Evolutionary conservation across 495 filamentous ascomycete species (phyloP).

Genomic region (Hypoxylon cercidicola): DNA sequence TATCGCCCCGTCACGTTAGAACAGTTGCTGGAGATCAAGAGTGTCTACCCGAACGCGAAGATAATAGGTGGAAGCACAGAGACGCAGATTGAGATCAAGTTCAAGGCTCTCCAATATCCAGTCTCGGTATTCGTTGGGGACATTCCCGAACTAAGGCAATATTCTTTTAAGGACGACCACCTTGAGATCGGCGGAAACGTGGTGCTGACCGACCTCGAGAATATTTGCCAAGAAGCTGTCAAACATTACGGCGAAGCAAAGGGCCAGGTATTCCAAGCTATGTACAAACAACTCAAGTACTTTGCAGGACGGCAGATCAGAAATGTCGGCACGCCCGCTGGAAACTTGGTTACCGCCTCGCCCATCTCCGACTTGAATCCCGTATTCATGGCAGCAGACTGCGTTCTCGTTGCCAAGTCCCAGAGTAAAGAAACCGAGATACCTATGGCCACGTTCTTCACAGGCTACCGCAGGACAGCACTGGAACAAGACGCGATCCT

Average conservation of each 20-base stretch:
- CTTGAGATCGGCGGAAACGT: constrained; percentile 93
- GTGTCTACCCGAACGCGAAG: constrained; percentile 84
- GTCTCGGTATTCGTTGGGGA: constrained; percentile 93
- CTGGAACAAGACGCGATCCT: constrained; percentile 86
- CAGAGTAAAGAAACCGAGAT: constrained; percentile 76
- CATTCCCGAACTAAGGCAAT: constrained; percentile 86
- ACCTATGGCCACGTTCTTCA: constrained; percentile 94
- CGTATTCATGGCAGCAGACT: constrained; percentile 88
- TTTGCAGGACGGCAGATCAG: constrained; percentile 96
- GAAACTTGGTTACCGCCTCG: constrained; percentile 93
- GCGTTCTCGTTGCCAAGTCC: constrained; percentile 80
- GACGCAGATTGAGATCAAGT: constrained; percentile 98
- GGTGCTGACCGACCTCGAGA: constrained; percentile 83
- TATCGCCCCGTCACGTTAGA: constrained; percentile 87
- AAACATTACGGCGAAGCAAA: constrained; percentile 76
- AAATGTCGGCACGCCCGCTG: constrained; percentile 95
- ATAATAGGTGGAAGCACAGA: constrained; percentile 96
- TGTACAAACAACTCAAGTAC: constrained; percentile 84
- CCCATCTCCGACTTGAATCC: constrained; percentile 98
- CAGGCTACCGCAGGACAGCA: constrained; percentile 86
- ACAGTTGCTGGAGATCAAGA: constrained; percentile 92
- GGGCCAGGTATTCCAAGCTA: constrained; percentile 78
- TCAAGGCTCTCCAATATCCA: constrained; percentile 92
- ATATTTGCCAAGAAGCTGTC: constrained; percentile 78
- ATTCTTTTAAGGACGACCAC: constrained; percentile 79